These are phyloP conservation scores for Boletellus sp. DNA, from an alignment of 768 basidiomycete genomes.

Conservation along the genomic window DNA sequence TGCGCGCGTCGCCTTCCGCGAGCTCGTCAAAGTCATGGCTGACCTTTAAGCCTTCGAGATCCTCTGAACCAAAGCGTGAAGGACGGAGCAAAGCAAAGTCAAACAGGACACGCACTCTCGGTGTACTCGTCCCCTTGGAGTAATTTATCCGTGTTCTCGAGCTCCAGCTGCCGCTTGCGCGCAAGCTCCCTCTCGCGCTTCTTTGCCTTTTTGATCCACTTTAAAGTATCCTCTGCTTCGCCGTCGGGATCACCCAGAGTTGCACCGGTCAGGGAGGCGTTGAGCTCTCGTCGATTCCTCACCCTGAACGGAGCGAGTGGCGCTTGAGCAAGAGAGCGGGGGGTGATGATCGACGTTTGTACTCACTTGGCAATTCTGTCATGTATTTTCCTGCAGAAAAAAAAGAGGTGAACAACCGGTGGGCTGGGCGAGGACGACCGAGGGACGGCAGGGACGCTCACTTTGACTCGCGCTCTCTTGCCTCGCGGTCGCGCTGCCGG, in stretches of 20 bases:
- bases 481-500: constrained; percentile 63
- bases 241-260: constrained; percentile 88
- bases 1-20: constrained; percentile 90
- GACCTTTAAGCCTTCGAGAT: constrained; percentile 92
- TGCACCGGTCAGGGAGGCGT: constrained; percentile 85
- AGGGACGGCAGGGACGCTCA: constrained; percentile 38
- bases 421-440: constrained; percentile 10
- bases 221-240: constrained; percentile 72
- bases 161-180: constrained; percentile 73
- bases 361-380: constrained; percentile 89
- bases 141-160: constrained; percentile 79
- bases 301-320: constrained; percentile 58
- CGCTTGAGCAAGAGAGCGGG: constrained; percentile 36
- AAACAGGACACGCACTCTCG: constrained; percentile 59
- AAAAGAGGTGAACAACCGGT: constrained; percentile 15
- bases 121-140: constrained; percentile 74
- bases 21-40: constrained; percentile 90
- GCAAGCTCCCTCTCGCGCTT: constrained; percentile 89
- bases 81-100: not conserved
- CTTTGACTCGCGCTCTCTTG: constrained; percentile 74
- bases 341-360: constrained; percentile 1
- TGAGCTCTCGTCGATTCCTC: constrained; percentile 90
- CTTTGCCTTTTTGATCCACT: constrained; percentile 91
- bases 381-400: constrained; percentile 54
- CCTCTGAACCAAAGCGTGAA: constrained; percentile 47